Conservation (phyloP, 176 grass and related monocot genomes). For the Cocos nucifera region DNA sequence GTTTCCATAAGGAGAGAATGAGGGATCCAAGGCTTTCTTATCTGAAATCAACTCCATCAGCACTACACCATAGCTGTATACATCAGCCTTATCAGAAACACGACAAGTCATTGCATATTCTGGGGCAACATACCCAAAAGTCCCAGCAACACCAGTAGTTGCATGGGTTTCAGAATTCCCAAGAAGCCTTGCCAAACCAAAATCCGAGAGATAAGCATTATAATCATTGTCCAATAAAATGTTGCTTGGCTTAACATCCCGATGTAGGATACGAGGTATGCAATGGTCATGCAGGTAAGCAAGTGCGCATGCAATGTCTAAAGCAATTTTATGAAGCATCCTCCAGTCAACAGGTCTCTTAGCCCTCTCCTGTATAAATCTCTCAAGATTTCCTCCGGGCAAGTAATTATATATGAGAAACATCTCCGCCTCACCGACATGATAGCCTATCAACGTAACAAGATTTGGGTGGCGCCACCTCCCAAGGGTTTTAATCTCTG, state of each 20-base stretch:
- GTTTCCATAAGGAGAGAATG: constrained; percentile 94
- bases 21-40: constrained; percentile 90
- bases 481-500: constrained; percentile 95
- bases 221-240: constrained; percentile 80
- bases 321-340: constrained; percentile 91
- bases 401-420: constrained; percentile 97
- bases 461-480: constrained; percentile 80
- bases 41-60: constrained; percentile 97
- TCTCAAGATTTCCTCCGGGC: constrained; percentile 82
- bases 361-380: constrained; percentile 89
- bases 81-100: constrained; percentile 94
- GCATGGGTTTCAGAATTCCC: constrained; percentile 98
- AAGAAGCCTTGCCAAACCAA: constrained; percentile 82
- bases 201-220: constrained; percentile 89
- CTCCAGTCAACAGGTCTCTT: constrained; percentile 75
- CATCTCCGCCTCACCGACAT: constrained; percentile 93
- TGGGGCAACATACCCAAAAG: constrained; percentile 96
- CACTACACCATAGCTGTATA: constrained; percentile 93
- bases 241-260: constrained; percentile 91
- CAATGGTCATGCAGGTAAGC: constrained; percentile 81
- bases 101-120: constrained; percentile 97
- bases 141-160: constrained; percentile 91
- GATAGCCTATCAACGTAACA: constrained; percentile 88
- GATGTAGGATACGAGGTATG: constrained; percentile 85
- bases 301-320: constrained; percentile 81